These are phyloP conservation scores for Phytophthora fragariaefolia DNA, from an alignment of 352 stramenopile genomes.

Conservation along the genomic window DNA sequence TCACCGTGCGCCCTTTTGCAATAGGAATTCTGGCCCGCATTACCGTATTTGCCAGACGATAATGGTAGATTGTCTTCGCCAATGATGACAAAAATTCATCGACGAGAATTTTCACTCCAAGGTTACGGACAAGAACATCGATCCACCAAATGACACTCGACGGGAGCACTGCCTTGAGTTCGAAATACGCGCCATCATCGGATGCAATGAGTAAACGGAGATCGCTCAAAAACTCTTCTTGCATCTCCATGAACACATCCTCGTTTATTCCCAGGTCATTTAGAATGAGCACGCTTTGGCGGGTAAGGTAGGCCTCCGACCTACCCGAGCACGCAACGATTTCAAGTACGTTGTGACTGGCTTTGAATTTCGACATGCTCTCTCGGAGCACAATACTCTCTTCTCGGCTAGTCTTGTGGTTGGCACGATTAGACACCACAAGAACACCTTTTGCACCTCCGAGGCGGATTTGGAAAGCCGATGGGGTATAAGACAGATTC, in stretches of 20 bases:
- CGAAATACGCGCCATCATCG: constrained; percentile 50
- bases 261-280: constrained; percentile 68
- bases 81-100: constrained; percentile 64
- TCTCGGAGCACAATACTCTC: constrained; percentile 50
- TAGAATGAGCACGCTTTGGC: constrained; percentile 80
- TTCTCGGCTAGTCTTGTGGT: constrained; percentile 21
- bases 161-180: constrained; percentile 54
- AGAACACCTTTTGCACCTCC: constrained; percentile 80
- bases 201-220: constrained; percentile 65
- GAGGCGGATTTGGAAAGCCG: constrained; percentile 79
- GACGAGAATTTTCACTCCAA: constrained; percentile 47
- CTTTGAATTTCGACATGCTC: constrained; percentile 82
- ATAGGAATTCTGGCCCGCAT: constrained; percentile 79
- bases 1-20: constrained; percentile 65
- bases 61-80: constrained; percentile 67
- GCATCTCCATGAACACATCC: constrained; percentile 67
- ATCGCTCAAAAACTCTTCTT: constrained; percentile 70
- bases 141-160: constrained; percentile 42
- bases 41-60: constrained; percentile 73
- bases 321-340: constrained; percentile 60
- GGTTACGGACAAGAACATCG: constrained; percentile 44
- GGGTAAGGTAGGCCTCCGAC: constrained; percentile 73
- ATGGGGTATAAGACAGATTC: constrained; percentile 48
- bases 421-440: constrained; percentile 58
- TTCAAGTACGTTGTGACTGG: constrained; percentile 68